Conservation (phyloP, 108 stramenopile genomes). For the Fistulifera solaris region DNA sequence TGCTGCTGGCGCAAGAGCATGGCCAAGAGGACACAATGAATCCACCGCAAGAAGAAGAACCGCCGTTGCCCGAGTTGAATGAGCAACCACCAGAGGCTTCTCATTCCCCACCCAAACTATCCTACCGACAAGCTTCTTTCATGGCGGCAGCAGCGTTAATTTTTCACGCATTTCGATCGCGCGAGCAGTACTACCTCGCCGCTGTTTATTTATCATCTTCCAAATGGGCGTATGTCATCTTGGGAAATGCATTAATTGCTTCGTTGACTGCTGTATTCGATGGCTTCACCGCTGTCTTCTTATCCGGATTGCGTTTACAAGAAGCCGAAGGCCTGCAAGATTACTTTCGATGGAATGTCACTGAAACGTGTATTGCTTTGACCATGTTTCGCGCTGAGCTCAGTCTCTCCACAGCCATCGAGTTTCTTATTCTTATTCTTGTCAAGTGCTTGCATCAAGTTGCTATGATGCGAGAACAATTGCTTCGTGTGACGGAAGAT, state of each 20-base stretch:
- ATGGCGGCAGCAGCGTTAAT: constrained; percentile 42
- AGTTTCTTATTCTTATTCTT: constrained; percentile 84
- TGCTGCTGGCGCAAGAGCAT: no score
- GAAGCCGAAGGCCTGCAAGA: constrained; percentile 91
- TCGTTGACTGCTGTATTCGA: constrained; percentile 46
- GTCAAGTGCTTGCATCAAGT: constrained; percentile 92
- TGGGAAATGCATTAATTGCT: constrained; percentile 78
- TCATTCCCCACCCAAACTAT: no score
- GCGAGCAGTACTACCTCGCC: constrained; percentile 92
- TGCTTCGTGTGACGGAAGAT: constrained; percentile 87
- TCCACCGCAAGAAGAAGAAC: no score
- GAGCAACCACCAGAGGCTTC: no score
- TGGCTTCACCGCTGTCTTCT: constrained; percentile 37
- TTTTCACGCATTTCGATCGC: constrained; percentile 65
- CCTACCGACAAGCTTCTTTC: constrained; percentile 23
- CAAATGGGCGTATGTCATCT: constrained; percentile 78
- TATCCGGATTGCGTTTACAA: constrained; percentile 64
- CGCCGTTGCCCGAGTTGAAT: no score
- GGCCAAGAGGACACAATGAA: no score
- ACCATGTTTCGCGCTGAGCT: constrained; percentile 96
- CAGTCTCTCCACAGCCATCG: constrained; percentile 56
- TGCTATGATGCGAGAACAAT: constrained; percentile 79
- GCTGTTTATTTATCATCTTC: constrained; percentile 81
- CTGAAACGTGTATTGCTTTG: constrained; percentile 95
- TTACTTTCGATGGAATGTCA: constrained; percentile 91